Percentiles rank a stretch among this genome's conserved stretches.
Conservation (phyloP, 208 protist genomes). For the Crithidia mellificae region DNA sequence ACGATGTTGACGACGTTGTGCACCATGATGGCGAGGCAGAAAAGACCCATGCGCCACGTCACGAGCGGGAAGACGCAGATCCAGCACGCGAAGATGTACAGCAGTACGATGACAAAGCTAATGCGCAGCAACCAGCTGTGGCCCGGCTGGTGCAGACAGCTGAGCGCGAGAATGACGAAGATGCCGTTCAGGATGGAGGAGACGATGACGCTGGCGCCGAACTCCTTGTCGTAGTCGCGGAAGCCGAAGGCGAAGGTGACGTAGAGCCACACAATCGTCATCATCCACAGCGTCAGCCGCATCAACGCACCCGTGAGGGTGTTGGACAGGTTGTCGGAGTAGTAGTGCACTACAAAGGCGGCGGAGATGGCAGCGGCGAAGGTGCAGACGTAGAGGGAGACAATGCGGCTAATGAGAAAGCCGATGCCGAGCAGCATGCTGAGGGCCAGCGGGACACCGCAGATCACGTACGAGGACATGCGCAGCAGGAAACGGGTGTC, state of each 20-base stretch:
- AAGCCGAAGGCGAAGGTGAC: constrained; percentile 60
- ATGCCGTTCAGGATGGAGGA: constrained; percentile 35
- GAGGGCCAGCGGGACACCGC: constrained; percentile 48
- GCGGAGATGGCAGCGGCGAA: constrained; percentile 36
- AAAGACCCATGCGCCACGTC: constrained; percentile 52
- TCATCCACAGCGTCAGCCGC: constrained; percentile 53
- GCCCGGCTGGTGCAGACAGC: constrained; percentile 39
- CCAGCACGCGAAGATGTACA: constrained; percentile 58
- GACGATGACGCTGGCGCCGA: constrained; percentile 44
- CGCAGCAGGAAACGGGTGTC: constrained; percentile 33
- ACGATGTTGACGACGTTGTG: constrained; percentile 59
- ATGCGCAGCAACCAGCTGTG: constrained; percentile 47
- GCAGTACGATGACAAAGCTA: constrained; percentile 37
- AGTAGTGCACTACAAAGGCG: constrained; percentile 65
- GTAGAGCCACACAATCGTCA: constrained; percentile 63
- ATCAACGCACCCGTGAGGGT: constrained; percentile 46
- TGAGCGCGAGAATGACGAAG: constrained; percentile 41
- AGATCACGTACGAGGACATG: constrained; percentile 61
- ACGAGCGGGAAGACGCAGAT: constrained; percentile 57
- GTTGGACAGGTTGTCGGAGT: constrained; percentile 48
- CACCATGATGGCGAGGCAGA: constrained; percentile 63
- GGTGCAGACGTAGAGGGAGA: constrained; percentile 47
- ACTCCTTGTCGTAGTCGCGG: constrained; percentile 36
- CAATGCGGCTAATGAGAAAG: constrained; percentile 69
- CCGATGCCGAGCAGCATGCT: constrained; percentile 65